phyloP scores from a whole-genome alignment of 805 yeast genomes.

The Teunomyces stri region DNA sequence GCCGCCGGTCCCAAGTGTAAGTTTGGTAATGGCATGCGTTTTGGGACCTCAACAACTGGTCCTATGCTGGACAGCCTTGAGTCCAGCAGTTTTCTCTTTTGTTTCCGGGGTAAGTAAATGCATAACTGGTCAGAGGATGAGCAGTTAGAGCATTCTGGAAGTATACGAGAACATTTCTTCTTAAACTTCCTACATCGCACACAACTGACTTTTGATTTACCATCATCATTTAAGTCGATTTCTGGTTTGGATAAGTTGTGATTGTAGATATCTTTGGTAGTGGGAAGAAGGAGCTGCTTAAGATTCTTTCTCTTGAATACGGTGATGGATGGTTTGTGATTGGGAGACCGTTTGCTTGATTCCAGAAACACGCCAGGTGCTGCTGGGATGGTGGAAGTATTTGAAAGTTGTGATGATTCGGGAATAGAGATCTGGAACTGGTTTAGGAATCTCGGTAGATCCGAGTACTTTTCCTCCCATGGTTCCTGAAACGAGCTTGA shows the following conservation, averaged over 20 bases:
- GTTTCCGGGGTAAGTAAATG: slow-evolving; percentile 20
- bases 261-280: slow-evolving; percentile 20
- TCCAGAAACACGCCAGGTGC: neutral
- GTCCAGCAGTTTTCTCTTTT: slow-evolving; percentile 6
- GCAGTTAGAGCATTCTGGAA: slow-evolving; percentile 33
- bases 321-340: slow-evolving; percentile 14
- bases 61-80: neutral
- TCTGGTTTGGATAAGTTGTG: slow-evolving; percentile 17
- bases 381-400: neutral
- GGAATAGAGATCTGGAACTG: slow-evolving; percentile 18
- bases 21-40: neutral
- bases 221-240: slow-evolving; percentile 16
- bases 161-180: slow-evolving; percentile 28
- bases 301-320: slow-evolving; percentile 31
- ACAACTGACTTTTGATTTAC: slow-evolving; percentile 26
- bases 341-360: neutral
- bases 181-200: slow-evolving; percentile 31
- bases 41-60: neutral
- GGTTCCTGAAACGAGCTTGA: slow-evolving; percentile 3
- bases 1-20: neutral
- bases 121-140: slow-evolving; percentile 29
- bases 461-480: slow-evolving; percentile 14
- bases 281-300: slow-evolving; percentile 8
- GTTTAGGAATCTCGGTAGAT: slow-evolving; percentile 19
- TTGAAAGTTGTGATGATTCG: slow-evolving; percentile 10